A percentile compares a stretch with the other conserved stretches of the same genome.
These are phyloP conservation scores for Fusarium hostae DNA, from an alignment of 2,329 filamentous ascomycete genomes.

Conservation along the genomic window DNA sequence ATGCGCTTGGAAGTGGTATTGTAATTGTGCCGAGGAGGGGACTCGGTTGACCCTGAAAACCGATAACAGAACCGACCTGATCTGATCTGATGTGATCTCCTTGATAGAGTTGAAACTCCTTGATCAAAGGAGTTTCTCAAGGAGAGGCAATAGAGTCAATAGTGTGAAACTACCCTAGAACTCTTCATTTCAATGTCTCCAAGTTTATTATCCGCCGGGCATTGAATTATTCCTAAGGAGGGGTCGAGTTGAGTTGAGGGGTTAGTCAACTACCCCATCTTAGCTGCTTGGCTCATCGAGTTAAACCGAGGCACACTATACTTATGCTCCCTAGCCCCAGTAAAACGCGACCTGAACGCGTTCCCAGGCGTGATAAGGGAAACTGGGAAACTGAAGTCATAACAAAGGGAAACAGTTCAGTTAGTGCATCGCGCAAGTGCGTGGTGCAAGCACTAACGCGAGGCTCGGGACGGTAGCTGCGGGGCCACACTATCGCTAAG, in stretches of 20 bases:
- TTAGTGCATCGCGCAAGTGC: slow-evolving; percentile 17
- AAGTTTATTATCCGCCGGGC: not conserved
- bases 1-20: not conserved
- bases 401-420: slow-evolving; percentile 33
- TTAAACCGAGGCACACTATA: not conserved
- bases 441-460: slow-evolving; percentile 17
- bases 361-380: slow-evolving; percentile 17
- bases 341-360: slow-evolving; percentile 22
- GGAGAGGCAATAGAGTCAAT: slow-evolving; percentile 8
- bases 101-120: not conserved
- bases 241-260: slow-evolving; percentile 17
- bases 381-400: slow-evolving; percentile 12
- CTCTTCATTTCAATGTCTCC: slow-evolving; percentile 31
- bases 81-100: not conserved
- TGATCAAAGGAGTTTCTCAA: not conserved
- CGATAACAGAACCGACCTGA: not conserved
- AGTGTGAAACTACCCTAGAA: slow-evolving; percentile 26
- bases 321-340: slow-evolving; percentile 10
- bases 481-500: slow-evolving; percentile 11
- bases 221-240: slow-evolving; percentile 4
- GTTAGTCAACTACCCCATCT: slow-evolving; percentile 2
- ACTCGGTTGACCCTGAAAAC: not conserved
- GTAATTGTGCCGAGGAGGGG: not conserved
- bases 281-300: slow-evolving; percentile 4
- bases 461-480: slow-evolving; percentile 16